Evolutionary conservation across 2,329 filamentous ascomycete genomes (phyloP), one percentile per base, ranked within the genome.

Genomic region (Paracamarosporium sp.): DNA sequence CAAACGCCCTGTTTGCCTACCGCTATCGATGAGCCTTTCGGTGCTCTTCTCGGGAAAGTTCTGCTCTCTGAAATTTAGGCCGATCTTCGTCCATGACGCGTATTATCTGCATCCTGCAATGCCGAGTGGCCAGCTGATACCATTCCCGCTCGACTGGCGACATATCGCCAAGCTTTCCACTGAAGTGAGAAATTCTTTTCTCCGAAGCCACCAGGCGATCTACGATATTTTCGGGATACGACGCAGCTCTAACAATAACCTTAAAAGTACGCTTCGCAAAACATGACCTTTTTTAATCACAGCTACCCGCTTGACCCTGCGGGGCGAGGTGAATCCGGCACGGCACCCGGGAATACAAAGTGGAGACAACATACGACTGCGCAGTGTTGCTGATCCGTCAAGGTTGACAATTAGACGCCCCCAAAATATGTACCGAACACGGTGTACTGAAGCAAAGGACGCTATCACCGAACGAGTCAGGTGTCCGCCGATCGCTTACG

Each of bases 181-280:
- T 24, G 17, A 22, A 5, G 3, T 9, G 35, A 41, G 24, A 9
- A 30, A n/a, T 40, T 25, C 25, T 47, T 51, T 41, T 31, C 36
- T 41, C 25, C 35, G 48, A 51, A 24, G 20, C 47, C 20, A 38
- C 31, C 25, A 28, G 9, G n/a, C 31, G 47, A 50, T 50, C 35
- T 20, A 7, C 46, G 35, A 41, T 41, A 4, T 7, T 12, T 22
- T 35, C 46, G 27, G 46, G 25, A 50, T 27, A 20, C 31, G 17
- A 22, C 9, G 5, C 48, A 28, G 20, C 35, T 47, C 36, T 31
- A 51, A 41, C 35, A 30, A 31, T 51, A 51, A 51, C 35, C 48
- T 51, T 51, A 51, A 50, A 41, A 41, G 8, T 22, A 9, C 28
- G 28, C 30, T n/a, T 15, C 30, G 43, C 15, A 45, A 45, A 25